These are phyloP conservation scores for Penicillium alfredii DNA, from an alignment of 495 filamentous ascomycete species.

Conservation along the genomic window DNA sequence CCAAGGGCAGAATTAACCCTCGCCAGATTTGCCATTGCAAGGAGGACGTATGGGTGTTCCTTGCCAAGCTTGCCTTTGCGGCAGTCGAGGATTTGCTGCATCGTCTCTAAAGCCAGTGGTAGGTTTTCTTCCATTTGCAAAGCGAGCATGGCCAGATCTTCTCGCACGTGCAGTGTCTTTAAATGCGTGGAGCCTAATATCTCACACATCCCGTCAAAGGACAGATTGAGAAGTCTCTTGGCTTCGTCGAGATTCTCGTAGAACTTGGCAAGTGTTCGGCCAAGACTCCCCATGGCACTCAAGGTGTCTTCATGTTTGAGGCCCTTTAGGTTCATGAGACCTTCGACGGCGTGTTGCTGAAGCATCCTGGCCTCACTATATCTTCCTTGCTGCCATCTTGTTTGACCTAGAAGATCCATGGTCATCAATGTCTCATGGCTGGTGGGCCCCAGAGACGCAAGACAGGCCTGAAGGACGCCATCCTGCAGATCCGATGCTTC, in stretches of 20 bases:
- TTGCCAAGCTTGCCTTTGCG: conserved; percentile 28
- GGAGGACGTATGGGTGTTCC: conserved; percentile 32
- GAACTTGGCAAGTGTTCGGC: conserved; percentile 10
- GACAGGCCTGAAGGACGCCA: too few species aligned
- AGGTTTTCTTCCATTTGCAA: not conserved
- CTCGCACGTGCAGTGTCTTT: conserved; percentile 24
- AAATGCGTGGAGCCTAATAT: conserved; percentile 24
- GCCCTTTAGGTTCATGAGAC: conserved; percentile 15
- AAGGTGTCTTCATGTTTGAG: conserved; percentile 21
- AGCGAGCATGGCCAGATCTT: conserved; percentile 20
- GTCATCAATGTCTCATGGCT: too few species aligned
- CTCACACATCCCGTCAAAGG: conserved; percentile 25
- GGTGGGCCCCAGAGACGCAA: too few species aligned
- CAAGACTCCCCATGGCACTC: conserved; percentile 22
- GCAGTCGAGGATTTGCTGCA: conserved; percentile 18
- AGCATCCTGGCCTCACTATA: conserved; percentile 21
- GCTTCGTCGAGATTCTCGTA: conserved; percentile 19
- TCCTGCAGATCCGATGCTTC: too few species aligned
- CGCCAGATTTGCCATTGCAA: conserved; percentile 23
- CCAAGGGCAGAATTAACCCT: conserved; percentile 20
- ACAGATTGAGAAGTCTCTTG: conserved; percentile 13
- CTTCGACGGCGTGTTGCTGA: conserved; percentile 18
- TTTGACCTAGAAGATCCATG: too few species aligned
- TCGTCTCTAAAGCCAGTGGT: conserved; percentile 1
- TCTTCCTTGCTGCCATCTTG: too few species aligned